Evolutionary conservation across 768 basidiomycete species (phyloP), one percentile per base, ranked within the genome.

Genomic region (Rhizopogon roseolus): DNA sequence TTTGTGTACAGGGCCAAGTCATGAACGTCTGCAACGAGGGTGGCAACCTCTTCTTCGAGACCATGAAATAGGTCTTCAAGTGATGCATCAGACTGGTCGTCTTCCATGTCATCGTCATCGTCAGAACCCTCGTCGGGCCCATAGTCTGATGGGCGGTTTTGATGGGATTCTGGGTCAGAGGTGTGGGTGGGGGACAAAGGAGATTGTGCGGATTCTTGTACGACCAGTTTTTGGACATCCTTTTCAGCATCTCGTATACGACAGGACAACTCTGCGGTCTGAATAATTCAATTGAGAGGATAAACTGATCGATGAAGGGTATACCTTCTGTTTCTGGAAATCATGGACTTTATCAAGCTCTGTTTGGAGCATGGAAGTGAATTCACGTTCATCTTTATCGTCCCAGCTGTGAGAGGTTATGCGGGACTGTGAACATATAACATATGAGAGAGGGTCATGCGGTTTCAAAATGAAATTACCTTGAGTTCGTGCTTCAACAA

Each of bases 281-380:
- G 52, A 41, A 52, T 13, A 9, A 46, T 8, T 16, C 6, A 39
- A 22, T 36, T 4, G 52, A 52, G 14, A 25, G 6, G 22, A 19
- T 43, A 4, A 46, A 45, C 7, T 19, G 19, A 50, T n/a, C 40
- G 13, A 48, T 32, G 40, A 38, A n/a, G 54, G 22, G 66, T 63
- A 51, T 41, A 87, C 92, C 82, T 97, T 98, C 34, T 77, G 73
- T 66, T 86, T 90, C 67, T 98, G 96, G 66, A 98, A 98, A 63
- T 87, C 85, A 61, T 95, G 88, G 41, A 98, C 86, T 73, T 98
- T 98, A 64, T 94, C 90, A 32, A 98, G 78, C 73, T 98, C 94
- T 54, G 75, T 76, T 63, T 90, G 87, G 52, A 98, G 82, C 74
- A 87, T 80, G 41, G 64, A 69, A 10, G 85, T 86, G 64, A 98